Evolutionary conservation across 2,329 filamentous ascomycete species (phyloP), one percentile per base, ranked within the genome.

Genomic region (Furcasterigmium sp.): DNA sequence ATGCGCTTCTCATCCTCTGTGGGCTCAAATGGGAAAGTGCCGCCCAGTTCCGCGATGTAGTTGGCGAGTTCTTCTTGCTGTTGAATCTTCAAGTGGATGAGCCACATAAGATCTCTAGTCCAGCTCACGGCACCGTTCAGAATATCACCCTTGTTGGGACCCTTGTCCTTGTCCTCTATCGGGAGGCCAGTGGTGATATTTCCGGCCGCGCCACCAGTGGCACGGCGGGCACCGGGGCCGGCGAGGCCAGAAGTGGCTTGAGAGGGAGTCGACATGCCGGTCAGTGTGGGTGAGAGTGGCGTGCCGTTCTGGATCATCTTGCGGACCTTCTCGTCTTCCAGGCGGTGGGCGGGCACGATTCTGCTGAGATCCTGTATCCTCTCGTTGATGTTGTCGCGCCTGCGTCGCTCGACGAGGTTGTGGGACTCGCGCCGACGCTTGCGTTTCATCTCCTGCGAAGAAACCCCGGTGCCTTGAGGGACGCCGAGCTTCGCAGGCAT

Each of bases 31-130:
- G 89, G 87, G 64, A 87, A 86, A 13, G 75, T 76, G 8, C 84
- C 84, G 35, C 88, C 88, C 13, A 91, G 73, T 46, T 83, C 81
- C 25, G 75, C 72, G 45, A 95, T 83, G 41, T 79, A 72, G 56
- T 91, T 85, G 55, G 86, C 81, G 39, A 97, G 77, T 59, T 95
- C 86, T 50, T 94, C 85, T 63, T 95, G 88, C 60, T 91, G 86
- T 59, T 93, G 84, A 51, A 95, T 76, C 68, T 95, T 95, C 58
- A 87, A 76, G 59, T 95, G 84, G 46, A 95, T 72, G 70, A 94
- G 85, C 93, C 93, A 97, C 89, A 97, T 95, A 41, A 98, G 75
- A 67, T 98, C 93, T 50, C 91, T 82, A 48, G 89, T 96, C 93
- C 93, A 98, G 66, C 89, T 90, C 42, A 97, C 93, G 26, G 91